Evolutionary conservation across 2,329 filamentous ascomycete species (phyloP), one percentile per base, ranked within the genome.

Genomic region (Colletotrichum camelliae): DNA sequence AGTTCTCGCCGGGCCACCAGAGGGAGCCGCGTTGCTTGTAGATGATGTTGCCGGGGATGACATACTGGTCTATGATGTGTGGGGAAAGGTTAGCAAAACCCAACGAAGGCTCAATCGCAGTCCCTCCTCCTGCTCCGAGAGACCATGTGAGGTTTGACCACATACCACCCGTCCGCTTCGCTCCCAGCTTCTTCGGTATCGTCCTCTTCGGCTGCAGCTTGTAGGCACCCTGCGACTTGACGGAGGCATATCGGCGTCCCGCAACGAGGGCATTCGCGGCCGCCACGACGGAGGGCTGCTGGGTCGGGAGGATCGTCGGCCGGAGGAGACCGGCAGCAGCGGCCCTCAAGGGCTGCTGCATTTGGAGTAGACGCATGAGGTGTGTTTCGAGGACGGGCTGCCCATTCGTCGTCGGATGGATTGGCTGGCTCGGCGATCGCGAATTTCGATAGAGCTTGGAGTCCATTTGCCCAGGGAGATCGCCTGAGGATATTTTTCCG

Each of bases 1-100:
- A 95, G 87, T 99, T 98, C 84, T 98, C 97, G 81, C 97, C 97
- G 1, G 97, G 94, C 84, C 94, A 96, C 97, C 97, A 99, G 81
- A 93, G 91, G 5, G 97, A 97, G 80, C 97, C 97, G 81, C 96
- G 94, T 86, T 99, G 97, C 84, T 95, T 96, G 91, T 97, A 99
- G 86, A 99, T 94, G 86, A 99, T 99, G 88, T 98, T 98, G 70
- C 97, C 97, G 6, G 96, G 94, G 74, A 98, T 94, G 43, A 99
- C 97, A 85, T 94, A 98, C 88, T 98, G 94, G 83, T 96, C 94
- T 96, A 82, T 74, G 16, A 4, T 43, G 27, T 21, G 62, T n/a
- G 43, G 39, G 29, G 58, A 21, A 21, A 48, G 16, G 43, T 79
- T 70, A 76, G 75, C 72, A 61, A 58, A 58, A 16, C 29, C 60